phyloP scores from a whole-genome alignment of 768 basidiomycete genomes.

The Boletus reticulatus region DNA sequence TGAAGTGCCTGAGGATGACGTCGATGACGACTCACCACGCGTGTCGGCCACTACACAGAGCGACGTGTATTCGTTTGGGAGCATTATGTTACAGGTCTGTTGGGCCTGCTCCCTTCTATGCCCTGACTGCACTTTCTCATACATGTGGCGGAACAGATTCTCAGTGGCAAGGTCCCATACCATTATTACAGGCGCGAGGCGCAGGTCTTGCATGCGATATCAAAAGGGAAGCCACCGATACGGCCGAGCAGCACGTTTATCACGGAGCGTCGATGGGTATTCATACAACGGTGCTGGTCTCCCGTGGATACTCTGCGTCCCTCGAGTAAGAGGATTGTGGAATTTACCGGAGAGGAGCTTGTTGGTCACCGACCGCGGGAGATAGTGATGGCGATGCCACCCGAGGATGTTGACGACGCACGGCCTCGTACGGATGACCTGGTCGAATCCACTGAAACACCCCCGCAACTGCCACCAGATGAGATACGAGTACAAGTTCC shows the following conservation, averaged over 20 bases:
- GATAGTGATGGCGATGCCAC: too few species aligned
- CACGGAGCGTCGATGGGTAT: slow-evolving; percentile 9
- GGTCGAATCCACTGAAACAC: too few species aligned
- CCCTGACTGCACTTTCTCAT: background rate
- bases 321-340: slow-evolving; percentile 24
- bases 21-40: too few species aligned
- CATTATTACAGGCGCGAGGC: slow-evolving; percentile 3
- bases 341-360: background rate
- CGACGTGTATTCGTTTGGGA: background rate
- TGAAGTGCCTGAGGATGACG: slow-evolving; percentile 5
- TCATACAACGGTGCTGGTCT: slow-evolving; percentile 16
- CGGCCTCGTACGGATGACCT: too few species aligned
- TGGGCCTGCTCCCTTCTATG: too few species aligned
- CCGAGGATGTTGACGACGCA: too few species aligned
- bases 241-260: background rate
- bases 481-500: too few species aligned
- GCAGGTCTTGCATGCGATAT: slow-evolving; percentile 12
- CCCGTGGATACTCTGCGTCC: slow-evolving; percentile 22
- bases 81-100: background rate
- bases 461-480: too few species aligned
- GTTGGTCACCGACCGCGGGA: too few species aligned
- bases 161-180: too few species aligned
- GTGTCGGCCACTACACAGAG: background rate
- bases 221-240: background rate
- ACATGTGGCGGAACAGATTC: background rate